Evolutionary conservation across 1,284 basidiomycete genomes (phyloP).

Genomic region (Heterobasidion occidentale): DNA sequence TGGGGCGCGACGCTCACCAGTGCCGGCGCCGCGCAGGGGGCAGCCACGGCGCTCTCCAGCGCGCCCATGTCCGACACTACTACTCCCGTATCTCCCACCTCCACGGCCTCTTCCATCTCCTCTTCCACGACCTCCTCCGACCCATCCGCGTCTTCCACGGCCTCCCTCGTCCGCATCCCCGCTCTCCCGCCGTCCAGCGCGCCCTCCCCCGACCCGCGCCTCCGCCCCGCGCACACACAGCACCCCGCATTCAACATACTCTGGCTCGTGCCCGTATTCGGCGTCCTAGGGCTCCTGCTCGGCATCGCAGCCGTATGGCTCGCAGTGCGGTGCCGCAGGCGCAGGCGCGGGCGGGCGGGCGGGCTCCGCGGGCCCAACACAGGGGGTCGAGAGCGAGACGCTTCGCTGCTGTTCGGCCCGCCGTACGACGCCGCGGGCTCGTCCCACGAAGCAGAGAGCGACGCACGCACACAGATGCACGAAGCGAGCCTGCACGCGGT

Average conservation of each 20-base stretch:
- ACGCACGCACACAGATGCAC: constrained; percentile 13
- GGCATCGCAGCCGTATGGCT: constrained; percentile 23
- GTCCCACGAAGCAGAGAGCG: background rate
- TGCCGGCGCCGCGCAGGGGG: background rate
- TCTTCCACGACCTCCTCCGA: background rate
- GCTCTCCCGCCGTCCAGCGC: constrained; percentile 30
- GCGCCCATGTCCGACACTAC: background rate
- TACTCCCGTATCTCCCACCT: background rate
- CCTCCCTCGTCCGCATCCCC: constrained; percentile 23
- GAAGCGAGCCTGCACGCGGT: constrained; percentile 13
- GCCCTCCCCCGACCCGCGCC: constrained; percentile 16
- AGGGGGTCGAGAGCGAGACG: background rate
- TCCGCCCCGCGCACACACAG: constrained; percentile 11
- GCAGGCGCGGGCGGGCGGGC: background rate
- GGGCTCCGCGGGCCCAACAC: background rate
- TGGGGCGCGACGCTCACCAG: constrained; percentile 11
- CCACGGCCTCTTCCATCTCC: constrained; percentile 1
- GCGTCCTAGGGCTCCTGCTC: constrained; percentile 25
- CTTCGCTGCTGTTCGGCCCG: constrained; percentile 27
- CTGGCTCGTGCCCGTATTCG: constrained; percentile 33
- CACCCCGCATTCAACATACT: constrained; percentile 21
- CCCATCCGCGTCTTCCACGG: constrained; percentile 4
- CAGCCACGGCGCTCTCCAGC: background rate
- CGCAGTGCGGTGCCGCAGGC: constrained; percentile 16
- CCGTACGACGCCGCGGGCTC: constrained; percentile 24